Percentiles rank a stretch among this genome's conserved stretches.
Conservation (phyloP, 1,284 basidiomycete species). For the Cutaneotrichosporon curvatum region DNA sequence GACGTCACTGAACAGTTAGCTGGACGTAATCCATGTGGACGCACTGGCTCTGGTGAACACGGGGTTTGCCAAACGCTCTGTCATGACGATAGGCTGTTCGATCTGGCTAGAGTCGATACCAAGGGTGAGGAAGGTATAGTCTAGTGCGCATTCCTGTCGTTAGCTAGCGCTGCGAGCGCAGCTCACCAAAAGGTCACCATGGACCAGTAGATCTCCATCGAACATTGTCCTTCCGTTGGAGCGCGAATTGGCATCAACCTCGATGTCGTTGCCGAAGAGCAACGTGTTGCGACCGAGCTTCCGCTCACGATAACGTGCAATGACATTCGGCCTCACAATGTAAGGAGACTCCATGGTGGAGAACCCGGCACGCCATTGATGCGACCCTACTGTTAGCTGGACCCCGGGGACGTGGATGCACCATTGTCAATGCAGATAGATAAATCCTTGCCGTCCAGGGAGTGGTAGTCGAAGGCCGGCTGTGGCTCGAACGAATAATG, state of each 20-base stretch:
- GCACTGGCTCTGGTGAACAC: slow-evolving; percentile 76
- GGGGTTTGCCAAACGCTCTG: slow-evolving; percentile 83
- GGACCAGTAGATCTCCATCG: slow-evolving; percentile 83
- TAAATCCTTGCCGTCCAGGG: slow-evolving; percentile 25
- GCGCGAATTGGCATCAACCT: slow-evolving; percentile 72
- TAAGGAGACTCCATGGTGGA: slow-evolving; percentile 47
- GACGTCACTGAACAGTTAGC: slow-evolving; percentile 66
- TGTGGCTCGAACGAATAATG: slow-evolving; percentile 22
- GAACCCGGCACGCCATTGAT: slow-evolving; percentile 84
- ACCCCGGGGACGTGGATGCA: slow-evolving; percentile 16
- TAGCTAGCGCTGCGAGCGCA: background rate
- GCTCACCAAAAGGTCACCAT: slow-evolving; percentile 82
- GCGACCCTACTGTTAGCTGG: slow-evolving; percentile 53
- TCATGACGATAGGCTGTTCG: slow-evolving; percentile 88
- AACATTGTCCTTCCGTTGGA: slow-evolving; percentile 71
- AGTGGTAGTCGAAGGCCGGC: slow-evolving; percentile 28
- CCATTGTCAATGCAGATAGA: slow-evolving; percentile 84
- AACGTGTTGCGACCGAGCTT: slow-evolving; percentile 69
- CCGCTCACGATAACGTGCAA: slow-evolving; percentile 81
- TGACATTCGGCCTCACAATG: slow-evolving; percentile 62
- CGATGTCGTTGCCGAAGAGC: slow-evolving; percentile 76
- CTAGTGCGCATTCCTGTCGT: slow-evolving; percentile 79
- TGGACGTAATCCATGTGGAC: slow-evolving; percentile 36
- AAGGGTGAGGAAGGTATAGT: slow-evolving; percentile 82
- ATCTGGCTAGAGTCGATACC: slow-evolving; percentile 73